A percentile compares a stretch with the other conserved stretches of the same genome.
phyloP scores from a whole-genome alignment of 306 rosid genomes.

The Ormosia emarginata region DNA sequence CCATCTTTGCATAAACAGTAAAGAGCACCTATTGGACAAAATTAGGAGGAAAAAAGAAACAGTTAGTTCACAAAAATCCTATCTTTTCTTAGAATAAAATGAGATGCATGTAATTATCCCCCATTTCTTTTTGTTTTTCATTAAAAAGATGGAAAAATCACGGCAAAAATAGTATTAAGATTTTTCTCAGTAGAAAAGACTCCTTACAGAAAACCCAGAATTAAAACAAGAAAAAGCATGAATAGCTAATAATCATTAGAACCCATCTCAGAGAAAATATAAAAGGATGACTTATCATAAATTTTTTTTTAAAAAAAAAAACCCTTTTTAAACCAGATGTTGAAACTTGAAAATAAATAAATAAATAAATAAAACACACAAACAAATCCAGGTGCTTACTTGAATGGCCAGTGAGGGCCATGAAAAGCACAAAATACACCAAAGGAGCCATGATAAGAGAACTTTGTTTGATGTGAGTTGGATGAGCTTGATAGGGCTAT shows the following conservation, averaged over 20 bases:
- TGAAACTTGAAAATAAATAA: not conserved
- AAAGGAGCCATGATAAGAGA: slow-evolving; percentile 45
- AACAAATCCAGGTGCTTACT: slow-evolving; percentile 46
- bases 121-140: no score
- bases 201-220: not conserved
- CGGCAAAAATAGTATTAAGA: no score
- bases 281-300: not conserved
- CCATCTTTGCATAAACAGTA: slow-evolving; percentile 87
- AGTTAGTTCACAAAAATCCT: slow-evolving; percentile 19
- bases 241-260: not conserved
- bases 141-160: no score
- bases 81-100: no score
- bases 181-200: no score
- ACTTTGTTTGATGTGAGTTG: not conserved
- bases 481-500: slow-evolving; percentile 3
- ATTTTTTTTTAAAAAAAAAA: not conserved
- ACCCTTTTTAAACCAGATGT: not conserved
- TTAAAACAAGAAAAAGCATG: not conserved
- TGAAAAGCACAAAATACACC: slow-evolving; percentile 48
- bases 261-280: not conserved
- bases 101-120: no score
- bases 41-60: not conserved
- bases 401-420: slow-evolving; percentile 56
- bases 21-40: slow-evolving; percentile 52
- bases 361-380: not conserved